Evolutionary conservation across 2,329 filamentous ascomycete genomes (phyloP), one percentile per base, ranked within the genome.

Genomic region (Ilyonectria mors-panacis): DNA sequence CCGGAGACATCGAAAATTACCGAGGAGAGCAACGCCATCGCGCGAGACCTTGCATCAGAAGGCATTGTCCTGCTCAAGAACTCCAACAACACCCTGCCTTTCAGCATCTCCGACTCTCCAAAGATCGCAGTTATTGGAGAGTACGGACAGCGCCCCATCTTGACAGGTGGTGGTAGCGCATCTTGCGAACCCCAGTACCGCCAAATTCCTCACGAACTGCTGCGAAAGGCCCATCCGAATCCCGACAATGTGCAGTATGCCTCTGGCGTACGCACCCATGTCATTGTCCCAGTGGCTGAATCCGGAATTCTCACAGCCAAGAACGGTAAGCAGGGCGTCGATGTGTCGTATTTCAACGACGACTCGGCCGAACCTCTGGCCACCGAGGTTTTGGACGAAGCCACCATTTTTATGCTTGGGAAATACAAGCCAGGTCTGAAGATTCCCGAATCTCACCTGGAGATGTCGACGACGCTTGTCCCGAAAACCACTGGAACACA

Each of bases 51-150:
- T 0, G 69, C 69, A 0, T 39, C 54, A 0, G 59, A 59, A 2
- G 69, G 70, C 0, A 65, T 73, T 2, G 50, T 73, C 12, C 51
- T 73, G 39, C 51, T 73, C 0, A 73, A 73, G n/a, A 73, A 73
- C 5, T 55, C 59, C 1, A 23, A 59, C 3, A 12, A 44, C 4
- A 26, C 59, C 15, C 23, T 71, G 0, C 67, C 68, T 6, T 54
- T 70, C 3, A 50, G 50, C 19, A 23, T 28, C 12, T 19, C 48
- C 9, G 57, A 50, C 8, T n/a, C 23, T 6, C 28, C 33, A 2
- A 51, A 62, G 8, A 60, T 70, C 21, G 66, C 60, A 10, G 33
- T 70, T 3, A 63, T 70, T 55, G 68, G 68, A 8, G 59, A 69
- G 33, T 69, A 70, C 30, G 63, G 63, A 8, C 15, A 33, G 2